These are phyloP conservation scores for Ochromonas danica DNA, from an alignment of 108 stramenopile species.

Conservation along the genomic window DNA sequence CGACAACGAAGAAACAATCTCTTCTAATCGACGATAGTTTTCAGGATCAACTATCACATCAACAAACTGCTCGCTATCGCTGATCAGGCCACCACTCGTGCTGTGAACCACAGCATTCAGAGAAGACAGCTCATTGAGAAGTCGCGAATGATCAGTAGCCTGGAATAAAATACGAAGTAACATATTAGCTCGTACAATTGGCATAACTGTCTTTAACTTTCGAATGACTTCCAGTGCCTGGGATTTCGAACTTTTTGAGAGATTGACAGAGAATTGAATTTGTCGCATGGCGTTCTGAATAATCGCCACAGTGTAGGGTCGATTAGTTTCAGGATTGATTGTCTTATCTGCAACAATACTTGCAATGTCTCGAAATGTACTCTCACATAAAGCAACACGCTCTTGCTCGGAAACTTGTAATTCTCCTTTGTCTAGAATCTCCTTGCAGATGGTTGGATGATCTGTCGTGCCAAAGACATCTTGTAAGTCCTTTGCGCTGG, in stretches of 20 bases:
- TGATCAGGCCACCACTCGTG: too few relatives aligned
- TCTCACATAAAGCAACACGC: slow-evolving; percentile 69
- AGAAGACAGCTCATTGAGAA: too few relatives aligned
- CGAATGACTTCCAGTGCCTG: slow-evolving; percentile 87
- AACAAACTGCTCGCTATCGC: neutral
- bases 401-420: slow-evolving; percentile 78
- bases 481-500: slow-evolving; percentile 73
- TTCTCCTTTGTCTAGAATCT: slow-evolving; percentile 32
- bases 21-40: slow-evolving; percentile 68
- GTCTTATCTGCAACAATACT: slow-evolving; percentile 86
- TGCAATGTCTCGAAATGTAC: slow-evolving; percentile 74
- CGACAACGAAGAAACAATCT: too few relatives aligned
- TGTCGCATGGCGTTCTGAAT: slow-evolving; percentile 71
- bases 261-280: slow-evolving; percentile 81
- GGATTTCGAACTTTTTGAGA: slow-evolving; percentile 75
- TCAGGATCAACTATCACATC: slow-evolving; percentile 72
- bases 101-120: too few relatives aligned
- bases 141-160: too few relatives aligned
- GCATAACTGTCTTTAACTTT: slow-evolving; percentile 73
- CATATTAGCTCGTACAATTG: slow-evolving; percentile 93
- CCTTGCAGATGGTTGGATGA: slow-evolving; percentile 68
- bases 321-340: slow-evolving; percentile 73
- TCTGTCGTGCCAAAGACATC: slow-evolving; percentile 24
- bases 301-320: slow-evolving; percentile 74
- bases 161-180: slow-evolving; percentile 63